Evolutionary conservation across 768 basidiomycete genomes (phyloP), one percentile per base, ranked within the genome.

Genomic region (Phylloporus rhodoxanthus): DNA sequence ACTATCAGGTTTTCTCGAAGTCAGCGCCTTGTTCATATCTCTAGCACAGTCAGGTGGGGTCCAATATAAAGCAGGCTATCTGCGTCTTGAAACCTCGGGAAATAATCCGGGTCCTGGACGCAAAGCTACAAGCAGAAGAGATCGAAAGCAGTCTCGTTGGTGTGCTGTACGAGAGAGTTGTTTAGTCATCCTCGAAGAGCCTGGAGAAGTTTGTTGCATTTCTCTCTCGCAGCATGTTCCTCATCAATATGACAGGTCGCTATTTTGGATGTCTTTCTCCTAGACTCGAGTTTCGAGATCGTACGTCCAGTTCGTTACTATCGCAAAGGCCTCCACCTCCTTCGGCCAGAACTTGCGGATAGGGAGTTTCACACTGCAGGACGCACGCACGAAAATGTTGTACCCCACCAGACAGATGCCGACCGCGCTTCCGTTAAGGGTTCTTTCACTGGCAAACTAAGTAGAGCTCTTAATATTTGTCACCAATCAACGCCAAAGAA

Each of bases 191-290:
- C 76, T 91, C 20, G 81, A 87, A 53, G 91, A 96, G 58, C 86
- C 88, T 11, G 92, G 90, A 52, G 85, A 90, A 71, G 90, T 91
- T 59, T 45, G 75, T 62, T 11, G 17, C 34, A n/a, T 47, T 33
- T 37, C 14, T 38, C 45, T 46, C 44, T 10, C 17, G 4, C 45
- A 2, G 32, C 21, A 26, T 23, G 14, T 39, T 37, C 37, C 45
- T 50, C 28, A 54, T 38, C 21, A 33, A 29, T 41, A 21, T 51
- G 29, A 20, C 60, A 94, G 88, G 72, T 85, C n/a, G 72, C 71
- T n/a, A 71, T 96, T 33, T 91, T 87, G 81, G 95, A 98, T 51
- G 93, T 97, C 11, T 95, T 99, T 69, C 75, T 97, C 34, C 72
- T 98, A 45, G 95, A 98, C 64, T 70, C 79, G 1, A 86, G 92